Percentiles rank a stretch among this genome's conserved stretches.
phyloP scores from a whole-genome alignment of 352 stramenopile genomes.

The Achlya hypogyna region DNA sequence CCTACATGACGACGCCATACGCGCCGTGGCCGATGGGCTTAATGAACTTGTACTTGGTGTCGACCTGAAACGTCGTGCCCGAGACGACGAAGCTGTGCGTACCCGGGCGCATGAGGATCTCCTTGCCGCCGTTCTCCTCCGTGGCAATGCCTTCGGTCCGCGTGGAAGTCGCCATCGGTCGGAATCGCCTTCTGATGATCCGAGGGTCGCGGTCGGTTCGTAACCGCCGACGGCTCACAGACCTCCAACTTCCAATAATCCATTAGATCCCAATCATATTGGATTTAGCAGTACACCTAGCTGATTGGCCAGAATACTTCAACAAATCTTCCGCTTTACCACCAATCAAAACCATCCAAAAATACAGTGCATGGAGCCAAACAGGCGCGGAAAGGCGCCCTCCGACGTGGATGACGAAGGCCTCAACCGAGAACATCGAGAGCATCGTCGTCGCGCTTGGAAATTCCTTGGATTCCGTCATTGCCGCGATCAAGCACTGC shows the following conservation, averaged over 20 bases:
- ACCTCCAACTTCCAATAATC: background rate
- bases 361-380: too few relatives aligned
- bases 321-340: too few relatives aligned
- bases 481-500: too few relatives aligned
- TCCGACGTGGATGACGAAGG: too few relatives aligned
- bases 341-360: too few relatives aligned
- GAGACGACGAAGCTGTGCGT: conserved; percentile 77
- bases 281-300: too few relatives aligned
- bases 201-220: background rate
- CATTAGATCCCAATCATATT: background rate
- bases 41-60: conserved; percentile 91
- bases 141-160: background rate
- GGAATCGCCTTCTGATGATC: background rate
- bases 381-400: too few relatives aligned
- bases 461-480: too few relatives aligned
- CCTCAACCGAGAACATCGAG: too few relatives aligned
- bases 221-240: conserved; percentile 2
- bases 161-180: background rate
- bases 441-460: too few relatives aligned
- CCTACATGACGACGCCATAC: conserved; percentile 91
- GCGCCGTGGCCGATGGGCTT: conserved; percentile 92
- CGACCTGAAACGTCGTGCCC: conserved; percentile 87
- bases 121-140: background rate
- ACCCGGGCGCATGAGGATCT: conserved; percentile 27
- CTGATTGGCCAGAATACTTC: too few relatives aligned